phyloP scores from a whole-genome alignment of 257 asterid genomes.

The Rauvolfia tetraphylla region DNA sequence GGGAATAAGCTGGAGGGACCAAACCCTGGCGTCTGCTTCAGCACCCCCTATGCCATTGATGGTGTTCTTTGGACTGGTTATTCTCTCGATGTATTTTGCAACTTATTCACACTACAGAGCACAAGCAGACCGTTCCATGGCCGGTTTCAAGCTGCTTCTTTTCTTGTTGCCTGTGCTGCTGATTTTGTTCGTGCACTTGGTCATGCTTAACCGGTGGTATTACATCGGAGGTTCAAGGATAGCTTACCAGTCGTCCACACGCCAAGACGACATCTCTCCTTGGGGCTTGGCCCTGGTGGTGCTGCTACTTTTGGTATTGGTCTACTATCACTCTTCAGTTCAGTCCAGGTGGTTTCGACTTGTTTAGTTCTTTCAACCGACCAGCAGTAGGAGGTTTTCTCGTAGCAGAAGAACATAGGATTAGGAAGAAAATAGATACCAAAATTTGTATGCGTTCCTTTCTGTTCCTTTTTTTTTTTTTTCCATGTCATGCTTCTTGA shows the following conservation, averaged over 20 bases:
- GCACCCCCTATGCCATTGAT: constrained; percentile 62
- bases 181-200: constrained; percentile 28
- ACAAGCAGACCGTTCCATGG: constrained; percentile 34
- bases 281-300: constrained; percentile 42
- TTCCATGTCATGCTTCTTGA: too few species aligned
- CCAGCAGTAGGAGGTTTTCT: too few species aligned
- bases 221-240: constrained; percentile 31
- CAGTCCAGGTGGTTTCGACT: constrained; percentile 50
- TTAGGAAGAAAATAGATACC: too few species aligned
- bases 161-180: constrained; percentile 40
- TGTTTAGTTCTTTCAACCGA: background rate
- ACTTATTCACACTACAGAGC: constrained; percentile 34
- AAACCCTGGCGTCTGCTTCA: constrained; percentile 48
- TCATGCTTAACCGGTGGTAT: constrained; percentile 44
- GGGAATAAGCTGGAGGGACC: constrained; percentile 65
- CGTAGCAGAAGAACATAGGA: background rate
- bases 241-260: background rate
- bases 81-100: constrained; percentile 39
- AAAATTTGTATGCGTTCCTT: too few species aligned
- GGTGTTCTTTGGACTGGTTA: constrained; percentile 47
- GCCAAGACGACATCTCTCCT: constrained; percentile 38
- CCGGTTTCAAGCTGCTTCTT: constrained; percentile 33
- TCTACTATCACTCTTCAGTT: constrained; percentile 41
- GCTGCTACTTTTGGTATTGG: constrained; percentile 48
- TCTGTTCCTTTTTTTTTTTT: too few species aligned